Evolutionary conservation across 441 rosid species (phyloP), one percentile per base, ranked within the genome.

Genomic region (Hura crepitans): DNA sequence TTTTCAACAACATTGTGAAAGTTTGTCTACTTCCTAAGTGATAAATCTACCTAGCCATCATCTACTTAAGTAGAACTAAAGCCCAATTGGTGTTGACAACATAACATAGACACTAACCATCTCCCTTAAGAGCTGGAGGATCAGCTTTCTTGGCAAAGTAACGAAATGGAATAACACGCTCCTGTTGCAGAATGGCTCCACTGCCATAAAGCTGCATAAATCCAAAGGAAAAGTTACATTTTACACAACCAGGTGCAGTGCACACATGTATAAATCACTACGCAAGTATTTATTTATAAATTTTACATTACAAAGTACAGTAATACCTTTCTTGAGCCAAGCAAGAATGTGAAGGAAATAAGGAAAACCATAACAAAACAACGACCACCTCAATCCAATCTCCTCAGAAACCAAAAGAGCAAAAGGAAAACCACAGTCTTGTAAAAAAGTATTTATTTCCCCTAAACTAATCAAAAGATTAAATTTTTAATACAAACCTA

Each of bases 71-170:
- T 13, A 49, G 31, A 43, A 28, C 37, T 59, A 59, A 58, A 18
- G 22, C 33, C 12, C 4, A 43, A 65, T 45, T 15, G 9, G 11
- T 33, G 20, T 22, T 22, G 14, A 39, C 30, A 23, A 28, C 11
- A 8, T 51, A 6, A 2, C 8, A 13, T 18, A 37, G 4, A 15
- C n/a, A 84, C 95, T 45, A 76, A 95, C 99, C 91, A 80, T 96
- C 99, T 86, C 99, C 99, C 78, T 85, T 89, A 50, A 85, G 86
- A 12, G 83, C 72, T 4, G 79, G 78, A 28, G 87, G 89, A 74
- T 89, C 85, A 77, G 94, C 87, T 77, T 83, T 91, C 70, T 88
- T 89, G 6, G 96, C 89, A 53, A 81, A 96, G 72, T 72, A 87
- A 30, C 98, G 93, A 37, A 88, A 83, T 4, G 88, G 84, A 76